Conservation (phyloP, 352 stramenopile genomes). For the Pythium aphanidermatum region DNA sequence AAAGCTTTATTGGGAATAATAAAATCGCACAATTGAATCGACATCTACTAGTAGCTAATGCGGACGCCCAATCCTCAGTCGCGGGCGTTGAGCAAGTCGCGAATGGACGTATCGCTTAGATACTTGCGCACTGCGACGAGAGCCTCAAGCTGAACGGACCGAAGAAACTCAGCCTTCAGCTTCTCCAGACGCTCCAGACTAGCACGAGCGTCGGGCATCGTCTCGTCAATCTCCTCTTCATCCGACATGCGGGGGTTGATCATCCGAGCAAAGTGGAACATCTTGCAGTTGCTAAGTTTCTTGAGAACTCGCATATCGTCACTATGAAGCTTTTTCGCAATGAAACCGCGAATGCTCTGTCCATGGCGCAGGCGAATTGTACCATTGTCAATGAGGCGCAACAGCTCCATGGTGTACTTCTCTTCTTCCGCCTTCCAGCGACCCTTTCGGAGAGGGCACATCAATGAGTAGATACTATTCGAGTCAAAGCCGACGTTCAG, state of each 20-base stretch:
- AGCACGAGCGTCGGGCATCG: conserved; percentile 20
- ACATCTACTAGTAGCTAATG: no score
- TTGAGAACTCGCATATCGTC: conserved; percentile 83
- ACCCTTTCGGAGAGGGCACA: conserved; percentile 69
- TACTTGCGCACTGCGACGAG: conserved; percentile 71
- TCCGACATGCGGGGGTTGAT: conserved; percentile 57
- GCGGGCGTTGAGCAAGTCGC: conserved; percentile 48
- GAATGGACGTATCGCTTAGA: conserved; percentile 58
- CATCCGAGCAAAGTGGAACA: conserved; percentile 60
- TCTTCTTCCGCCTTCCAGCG: conserved; percentile 74
- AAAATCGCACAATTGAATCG: neutral
- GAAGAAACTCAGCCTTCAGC: conserved; percentile 64
- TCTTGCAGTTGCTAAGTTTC: conserved; percentile 80
- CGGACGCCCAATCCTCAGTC: conserved; percentile 23
- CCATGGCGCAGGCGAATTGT: conserved; percentile 51
- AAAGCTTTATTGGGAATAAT: no score
- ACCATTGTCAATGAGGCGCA: conserved; percentile 58
- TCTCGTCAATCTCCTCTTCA: conserved; percentile 46
- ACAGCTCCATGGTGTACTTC: conserved; percentile 60
- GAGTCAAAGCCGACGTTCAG: conserved; percentile 65
- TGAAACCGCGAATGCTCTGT: conserved; percentile 65
- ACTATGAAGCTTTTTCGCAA: conserved; percentile 72
- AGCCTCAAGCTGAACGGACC: conserved; percentile 68
- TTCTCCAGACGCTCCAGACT: conserved; percentile 36
- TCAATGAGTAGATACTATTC: conserved; percentile 67